Base-by-base conservation (phyloP, 495 filamentous ascomycete species). In the Penicillium cosmopolitanum region DNA sequence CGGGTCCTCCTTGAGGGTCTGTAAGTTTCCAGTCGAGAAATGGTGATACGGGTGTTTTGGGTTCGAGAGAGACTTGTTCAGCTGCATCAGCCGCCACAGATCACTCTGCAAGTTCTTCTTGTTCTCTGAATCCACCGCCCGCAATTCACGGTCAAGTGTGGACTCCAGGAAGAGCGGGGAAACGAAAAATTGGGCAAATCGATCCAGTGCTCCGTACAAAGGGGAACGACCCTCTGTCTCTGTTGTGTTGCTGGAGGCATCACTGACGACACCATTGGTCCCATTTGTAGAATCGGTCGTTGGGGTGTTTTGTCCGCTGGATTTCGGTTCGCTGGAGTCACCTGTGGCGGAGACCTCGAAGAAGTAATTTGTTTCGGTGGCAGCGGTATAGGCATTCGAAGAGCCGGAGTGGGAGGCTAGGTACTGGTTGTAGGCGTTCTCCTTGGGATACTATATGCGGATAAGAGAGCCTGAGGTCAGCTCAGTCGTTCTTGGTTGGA, bases 61-160 rank as follows among this genome's bases (percentile, higher is more conserved):
- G 73, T 94, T 99, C 23, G 94, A 93, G 11, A 96, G 77, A 2
- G 91, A 89, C 74, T 97, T 97, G 68, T 90, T 90, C 33, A 99
- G 82, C 70, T 99, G 95, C 73, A 93, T 86, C 58, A 97, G 74
- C 19, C 95, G 88, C 96, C 96, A 99, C 58, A 85, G 78, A 71
- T 99, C 95, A 73, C 84, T 96, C 77, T 99, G 95, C 23, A 99
- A 83, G 62, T 99, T 99, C 81, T 99, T 98, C 82, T 99, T 99
- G 76, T 98, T 97, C 71, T 99, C 95, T 0, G 95, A 98, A 75
- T 99, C 95, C 18, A 99, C 95, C 18, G 95, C 95, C 59, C 80
- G 84, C 58, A 99, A 79, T 75, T 99, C 95, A 31, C 95, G 86
- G 62, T 99, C 95, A 42, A 99, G 72, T 2, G 94, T 97, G 42